Conservation (phyloP, 2,329 filamentous ascomycete genomes). For the Diplodia mutila region DNA sequence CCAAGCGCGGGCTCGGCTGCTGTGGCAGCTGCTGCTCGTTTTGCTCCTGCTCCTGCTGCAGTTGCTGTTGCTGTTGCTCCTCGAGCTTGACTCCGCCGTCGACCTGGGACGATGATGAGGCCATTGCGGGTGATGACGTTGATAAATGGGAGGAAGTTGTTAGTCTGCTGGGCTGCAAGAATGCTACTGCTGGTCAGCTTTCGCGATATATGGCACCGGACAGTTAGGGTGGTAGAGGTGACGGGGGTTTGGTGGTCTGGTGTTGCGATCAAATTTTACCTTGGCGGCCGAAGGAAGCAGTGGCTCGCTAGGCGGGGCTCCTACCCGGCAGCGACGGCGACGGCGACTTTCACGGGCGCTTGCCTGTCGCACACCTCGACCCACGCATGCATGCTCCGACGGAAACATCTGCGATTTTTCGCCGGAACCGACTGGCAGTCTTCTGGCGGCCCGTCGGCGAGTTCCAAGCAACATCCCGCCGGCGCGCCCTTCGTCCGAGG, state of each 20-base stretch:
- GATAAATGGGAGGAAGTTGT: neutral
- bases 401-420: neutral
- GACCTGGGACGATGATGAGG: constrained; percentile 22
- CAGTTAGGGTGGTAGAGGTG: neutral
- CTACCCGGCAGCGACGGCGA: neutral
- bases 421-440: neutral
- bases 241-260: neutral
- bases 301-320: neutral
- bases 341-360: constrained; percentile 16
- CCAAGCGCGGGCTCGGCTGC: constrained; percentile 8
- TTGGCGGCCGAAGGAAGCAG: neutral
- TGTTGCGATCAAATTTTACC: neutral
- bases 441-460: neutral
- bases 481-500: neutral
- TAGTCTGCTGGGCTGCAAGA: neutral
- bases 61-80: neutral
- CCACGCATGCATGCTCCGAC: neutral
- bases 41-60: constrained; percentile 8
- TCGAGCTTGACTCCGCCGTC: constrained; percentile 26
- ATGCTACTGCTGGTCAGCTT: constrained; percentile 10
- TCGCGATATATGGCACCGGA: neutral
- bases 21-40: neutral
- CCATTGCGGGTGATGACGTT: neutral
- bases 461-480: neutral
- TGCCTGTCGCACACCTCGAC: neutral